Evolutionary conservation across 2,329 filamentous ascomycete species (phyloP).

Genomic region (Chaetomiaceae sp.): DNA sequence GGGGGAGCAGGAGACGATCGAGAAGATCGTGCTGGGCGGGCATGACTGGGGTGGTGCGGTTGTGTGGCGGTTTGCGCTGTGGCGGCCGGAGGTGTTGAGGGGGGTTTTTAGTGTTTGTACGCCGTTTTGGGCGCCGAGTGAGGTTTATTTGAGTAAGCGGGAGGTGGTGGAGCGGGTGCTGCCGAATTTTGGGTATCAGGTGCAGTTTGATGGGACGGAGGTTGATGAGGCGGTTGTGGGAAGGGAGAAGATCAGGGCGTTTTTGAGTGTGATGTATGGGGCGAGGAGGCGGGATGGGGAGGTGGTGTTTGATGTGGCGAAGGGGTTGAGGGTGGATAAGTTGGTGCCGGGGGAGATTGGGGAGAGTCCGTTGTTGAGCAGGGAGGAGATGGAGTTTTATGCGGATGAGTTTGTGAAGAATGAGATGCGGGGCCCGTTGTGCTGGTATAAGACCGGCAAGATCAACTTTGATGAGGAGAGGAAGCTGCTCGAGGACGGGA

Average conservation of each 20-base stretch:
- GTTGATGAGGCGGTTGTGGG: constrained; percentile 55
- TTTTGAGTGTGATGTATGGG: constrained; percentile 69
- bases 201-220: constrained; percentile 68
- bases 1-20: constrained; percentile 19
- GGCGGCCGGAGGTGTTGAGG: constrained; percentile 65
- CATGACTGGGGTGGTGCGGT: constrained; percentile 89
- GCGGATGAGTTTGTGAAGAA: constrained; percentile 63
- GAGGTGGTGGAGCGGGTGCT: constrained; percentile 46
- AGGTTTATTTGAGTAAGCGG: constrained; percentile 52
- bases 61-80: constrained; percentile 69
- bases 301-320: constrained; percentile 50
- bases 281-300: constrained; percentile 52
- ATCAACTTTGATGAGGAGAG: constrained; percentile 74
- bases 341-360: constrained; percentile 59
- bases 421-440: constrained; percentile 73
- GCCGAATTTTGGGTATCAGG: constrained; percentile 76
- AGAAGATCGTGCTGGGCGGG: constrained; percentile 71
- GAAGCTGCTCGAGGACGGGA: constrained; percentile 52
- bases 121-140: constrained; percentile 57
- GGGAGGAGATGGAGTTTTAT: constrained; percentile 74
- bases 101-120: constrained; percentile 79
- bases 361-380: constrained; percentile 54
- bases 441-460: constrained; percentile 77
- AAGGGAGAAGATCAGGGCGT: constrained; percentile 59
- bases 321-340: constrained; percentile 49